phyloP scores from a whole-genome alignment of 2,329 filamentous ascomycete species.

The Ophiocordyceps polyrhachis-furcata region DNA sequence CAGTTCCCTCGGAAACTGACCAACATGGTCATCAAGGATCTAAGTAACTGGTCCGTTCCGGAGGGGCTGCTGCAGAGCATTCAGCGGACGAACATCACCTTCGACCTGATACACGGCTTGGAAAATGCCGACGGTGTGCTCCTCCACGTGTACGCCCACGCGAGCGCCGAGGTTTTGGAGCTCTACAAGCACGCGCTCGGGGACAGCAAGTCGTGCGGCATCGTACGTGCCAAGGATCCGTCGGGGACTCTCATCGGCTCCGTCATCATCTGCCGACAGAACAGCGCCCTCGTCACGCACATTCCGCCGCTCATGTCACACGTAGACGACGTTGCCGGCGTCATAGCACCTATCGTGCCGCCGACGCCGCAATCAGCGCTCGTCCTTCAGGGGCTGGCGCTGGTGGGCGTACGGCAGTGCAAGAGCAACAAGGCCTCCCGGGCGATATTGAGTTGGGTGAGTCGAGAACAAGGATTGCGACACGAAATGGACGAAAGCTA shows the following conservation, averaged over 20 bases:
- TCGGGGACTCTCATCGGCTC: conserved; percentile 54
- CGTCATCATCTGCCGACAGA: conserved; percentile 58
- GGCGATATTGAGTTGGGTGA: conserved; percentile 64
- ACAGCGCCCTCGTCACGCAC: conserved; percentile 47
- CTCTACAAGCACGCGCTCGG: conserved; percentile 61
- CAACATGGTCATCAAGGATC: conserved; percentile 55
- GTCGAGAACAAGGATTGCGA: conserved; percentile 11
- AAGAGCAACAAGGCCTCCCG: conserved; percentile 58
- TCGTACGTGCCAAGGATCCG: conserved; percentile 62
- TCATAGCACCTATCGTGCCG: conserved; percentile 62
- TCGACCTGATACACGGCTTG: conserved; percentile 66
- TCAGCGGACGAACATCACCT: conserved; percentile 53
- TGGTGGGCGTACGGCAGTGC: conserved; percentile 68
- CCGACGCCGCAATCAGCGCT: conserved; percentile 49
- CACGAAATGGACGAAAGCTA: conserved; percentile 1
- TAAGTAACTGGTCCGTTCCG: conserved; percentile 56
- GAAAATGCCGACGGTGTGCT: conserved; percentile 59
- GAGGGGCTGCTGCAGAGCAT: conserved; percentile 60
- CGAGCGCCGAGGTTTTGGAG: conserved; percentile 60
- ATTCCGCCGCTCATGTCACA: conserved; percentile 49
- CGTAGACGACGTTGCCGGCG: conserved; percentile 46
- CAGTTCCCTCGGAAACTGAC: conserved; percentile 35
- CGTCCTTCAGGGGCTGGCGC: conserved; percentile 55
- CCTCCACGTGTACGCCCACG: conserved; percentile 53
- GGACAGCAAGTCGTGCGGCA: conserved; percentile 54